These are phyloP conservation scores for Maudiozyma bulderi DNA, from an alignment of 805 yeast genomes.

Conservation along the genomic window DNA sequence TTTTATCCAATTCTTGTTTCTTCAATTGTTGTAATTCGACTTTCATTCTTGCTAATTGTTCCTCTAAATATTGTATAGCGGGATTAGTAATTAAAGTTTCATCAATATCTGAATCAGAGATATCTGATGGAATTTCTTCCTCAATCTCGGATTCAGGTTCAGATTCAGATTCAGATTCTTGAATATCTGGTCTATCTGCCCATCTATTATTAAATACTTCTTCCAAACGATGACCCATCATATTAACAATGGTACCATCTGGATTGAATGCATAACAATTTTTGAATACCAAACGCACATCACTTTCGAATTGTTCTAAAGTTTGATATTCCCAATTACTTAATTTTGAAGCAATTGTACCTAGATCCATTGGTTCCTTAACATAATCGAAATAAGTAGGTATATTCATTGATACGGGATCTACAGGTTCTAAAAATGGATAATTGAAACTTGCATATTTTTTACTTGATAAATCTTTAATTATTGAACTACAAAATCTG, in stretches of 20 bases:
- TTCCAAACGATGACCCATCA: constrained; percentile 90
- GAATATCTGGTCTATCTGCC: constrained; percentile 73
- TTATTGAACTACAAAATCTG: constrained; percentile 69
- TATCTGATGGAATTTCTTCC: constrained; percentile 19
- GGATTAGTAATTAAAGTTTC: constrained; percentile 70
- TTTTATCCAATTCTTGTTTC: constrained; percentile 59
- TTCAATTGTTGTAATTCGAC: constrained; percentile 75
- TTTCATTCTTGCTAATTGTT: constrained; percentile 77
- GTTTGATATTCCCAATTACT: constrained; percentile 81
- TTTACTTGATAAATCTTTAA: constrained; percentile 74
- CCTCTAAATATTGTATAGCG: constrained; percentile 81
- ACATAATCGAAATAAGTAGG: constrained; percentile 83
- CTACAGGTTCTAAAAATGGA: constrained; percentile 91
- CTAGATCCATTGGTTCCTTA: constrained; percentile 90
- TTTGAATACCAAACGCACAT: constrained; percentile 70
- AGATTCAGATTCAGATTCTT: constrained; percentile 39
- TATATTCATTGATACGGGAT: constrained; percentile 85
- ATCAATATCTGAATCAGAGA: constrained; percentile 49
- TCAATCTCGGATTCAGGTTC: constrained; percentile 34
- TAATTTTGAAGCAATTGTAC: constrained; percentile 71
- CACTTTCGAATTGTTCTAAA: constrained; percentile 79
- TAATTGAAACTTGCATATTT: constrained; percentile 77
- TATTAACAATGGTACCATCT: constrained; percentile 90
- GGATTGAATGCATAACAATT: constrained; percentile 93
- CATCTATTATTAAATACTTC: constrained; percentile 78